These are phyloP conservation scores for Heritiera littoralis DNA, from an alignment of 345 rosid species.

Conservation along the genomic window DNA sequence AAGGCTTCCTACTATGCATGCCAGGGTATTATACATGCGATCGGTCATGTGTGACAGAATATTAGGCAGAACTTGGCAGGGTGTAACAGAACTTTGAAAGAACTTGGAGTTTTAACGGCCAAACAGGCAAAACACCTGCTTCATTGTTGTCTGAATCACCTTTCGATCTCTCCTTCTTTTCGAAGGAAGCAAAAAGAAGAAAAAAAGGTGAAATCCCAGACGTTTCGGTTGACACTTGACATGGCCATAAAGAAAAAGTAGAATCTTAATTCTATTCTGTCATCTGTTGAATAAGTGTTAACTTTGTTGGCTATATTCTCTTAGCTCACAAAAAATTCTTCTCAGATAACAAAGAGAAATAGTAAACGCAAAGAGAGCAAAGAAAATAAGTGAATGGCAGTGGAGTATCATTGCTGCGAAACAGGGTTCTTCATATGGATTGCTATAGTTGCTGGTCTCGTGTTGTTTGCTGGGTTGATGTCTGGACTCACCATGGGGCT, in stretches of 20 bases:
- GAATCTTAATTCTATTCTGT: slow-evolving; percentile 13
- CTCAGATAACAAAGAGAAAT: neutral
- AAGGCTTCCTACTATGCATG: neutral
- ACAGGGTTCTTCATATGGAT: slow-evolving; percentile 43
- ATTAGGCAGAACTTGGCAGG: neutral
- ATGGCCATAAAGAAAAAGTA: neutral
- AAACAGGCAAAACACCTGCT: neutral
- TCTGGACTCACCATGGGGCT: slow-evolving; percentile 76
- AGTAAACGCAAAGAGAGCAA: neutral
- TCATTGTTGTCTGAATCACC: neutral
- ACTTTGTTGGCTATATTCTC: neutral
- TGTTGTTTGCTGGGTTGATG: slow-evolving; percentile 66
- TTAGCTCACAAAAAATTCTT: neutral
- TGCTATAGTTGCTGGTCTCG: slow-evolving; percentile 36
- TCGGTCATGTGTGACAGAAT: neutral
- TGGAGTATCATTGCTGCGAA: slow-evolving; percentile 55
- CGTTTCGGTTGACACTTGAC: neutral
- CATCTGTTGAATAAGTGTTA: neutral
- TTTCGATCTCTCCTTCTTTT: neutral
- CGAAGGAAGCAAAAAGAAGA: neutral
- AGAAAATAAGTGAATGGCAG: slow-evolving; percentile 38
- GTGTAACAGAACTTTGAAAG: neutral
- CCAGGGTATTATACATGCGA: neutral
- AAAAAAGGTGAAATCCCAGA: neutral
- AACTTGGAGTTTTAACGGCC: neutral